Percentiles rank a stretch among this genome's conserved stretches.
Conservation (phyloP, 2,329 filamentous ascomycete species). For the Penicillium glabrum region DNA sequence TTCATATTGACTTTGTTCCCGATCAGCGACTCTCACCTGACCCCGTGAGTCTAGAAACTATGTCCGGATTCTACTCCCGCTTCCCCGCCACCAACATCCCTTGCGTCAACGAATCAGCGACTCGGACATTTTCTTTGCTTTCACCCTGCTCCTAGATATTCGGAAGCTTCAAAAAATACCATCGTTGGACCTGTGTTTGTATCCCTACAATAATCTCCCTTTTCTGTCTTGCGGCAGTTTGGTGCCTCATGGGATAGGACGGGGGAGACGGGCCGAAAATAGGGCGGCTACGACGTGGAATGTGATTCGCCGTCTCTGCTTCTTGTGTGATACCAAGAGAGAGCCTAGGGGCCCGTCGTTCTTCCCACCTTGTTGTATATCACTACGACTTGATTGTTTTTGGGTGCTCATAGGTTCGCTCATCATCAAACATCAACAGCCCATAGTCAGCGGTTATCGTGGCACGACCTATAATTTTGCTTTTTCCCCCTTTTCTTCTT, state of each 20-base stretch:
- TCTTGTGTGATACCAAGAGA: slow-evolving; percentile 12
- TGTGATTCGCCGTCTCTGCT: slow-evolving; percentile 15
- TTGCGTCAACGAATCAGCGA: slow-evolving; percentile 18
- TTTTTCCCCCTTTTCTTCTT: not conserved
- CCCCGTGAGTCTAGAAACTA: slow-evolving; percentile 14
- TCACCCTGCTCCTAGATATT: not conserved
- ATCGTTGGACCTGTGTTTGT: not conserved
- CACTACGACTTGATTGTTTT: not conserved
- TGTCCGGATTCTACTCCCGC: slow-evolving; percentile 14
- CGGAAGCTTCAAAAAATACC: slow-evolving; percentile 3
- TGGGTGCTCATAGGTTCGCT: not conserved
- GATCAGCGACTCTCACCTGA: slow-evolving; percentile 19
- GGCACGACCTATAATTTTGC: not conserved
- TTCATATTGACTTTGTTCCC: slow-evolving; percentile 11
- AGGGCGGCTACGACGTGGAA: slow-evolving; percentile 13
- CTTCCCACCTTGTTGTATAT: not conserved
- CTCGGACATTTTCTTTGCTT: not conserved
- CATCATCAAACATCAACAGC: not conserved
- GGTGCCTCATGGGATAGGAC: slow-evolving; percentile 7
- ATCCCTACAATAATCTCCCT: not conserved
- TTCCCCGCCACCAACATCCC: slow-evolving; percentile 17
- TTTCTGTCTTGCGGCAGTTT: slow-evolving; percentile 6
- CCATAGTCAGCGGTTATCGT: not conserved
- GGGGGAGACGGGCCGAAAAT: slow-evolving; percentile 11
- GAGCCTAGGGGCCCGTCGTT: not conserved